Conservation (phyloP, 2,329 filamentous ascomycete genomes). For the Epicoccum sorghinum region DNA sequence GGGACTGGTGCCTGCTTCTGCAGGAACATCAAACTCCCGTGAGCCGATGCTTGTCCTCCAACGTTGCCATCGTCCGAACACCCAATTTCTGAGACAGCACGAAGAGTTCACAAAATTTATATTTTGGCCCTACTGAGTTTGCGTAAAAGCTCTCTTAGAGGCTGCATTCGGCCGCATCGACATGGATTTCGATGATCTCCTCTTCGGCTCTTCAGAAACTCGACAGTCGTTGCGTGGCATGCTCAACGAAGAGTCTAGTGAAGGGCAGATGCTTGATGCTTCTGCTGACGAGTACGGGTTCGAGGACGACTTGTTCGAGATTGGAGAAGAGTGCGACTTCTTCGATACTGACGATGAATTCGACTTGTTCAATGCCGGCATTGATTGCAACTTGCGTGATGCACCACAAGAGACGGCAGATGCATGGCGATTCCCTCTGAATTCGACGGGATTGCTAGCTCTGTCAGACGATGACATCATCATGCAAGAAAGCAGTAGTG, state of each 20-base stretch:
- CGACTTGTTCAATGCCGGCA: background rate
- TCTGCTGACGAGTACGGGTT: background rate
- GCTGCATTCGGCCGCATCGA: background rate
- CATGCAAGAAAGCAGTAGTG: background rate
- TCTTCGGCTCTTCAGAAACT: conserved; percentile 31
- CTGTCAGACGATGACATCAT: background rate
- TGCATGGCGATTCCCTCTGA: conserved; percentile 14
- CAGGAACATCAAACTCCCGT: conserved; percentile 6
- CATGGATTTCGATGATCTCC: conserved; percentile 42
- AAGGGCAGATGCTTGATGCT: conserved; percentile 34
- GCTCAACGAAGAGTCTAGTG: conserved; percentile 23
- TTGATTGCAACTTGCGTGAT: background rate
- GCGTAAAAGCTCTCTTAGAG: too few relatives aligned
- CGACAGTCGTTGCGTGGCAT: conserved; percentile 22
- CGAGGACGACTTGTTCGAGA: conserved; percentile 6
- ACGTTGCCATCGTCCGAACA: background rate
- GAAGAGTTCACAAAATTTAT: background rate
- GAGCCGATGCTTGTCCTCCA: background rate
- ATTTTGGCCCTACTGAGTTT: background rate
- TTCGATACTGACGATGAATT: background rate
- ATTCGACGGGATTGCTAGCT: background rate
- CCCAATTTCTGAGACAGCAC: background rate
- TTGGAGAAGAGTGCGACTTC: background rate
- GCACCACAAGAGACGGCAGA: conserved; percentile 5
- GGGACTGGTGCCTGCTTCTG: conserved; percentile 18